These are phyloP conservation scores for Termitomyces sp. DNA, from an alignment of 768 basidiomycete genomes.

Conservation along the genomic window DNA sequence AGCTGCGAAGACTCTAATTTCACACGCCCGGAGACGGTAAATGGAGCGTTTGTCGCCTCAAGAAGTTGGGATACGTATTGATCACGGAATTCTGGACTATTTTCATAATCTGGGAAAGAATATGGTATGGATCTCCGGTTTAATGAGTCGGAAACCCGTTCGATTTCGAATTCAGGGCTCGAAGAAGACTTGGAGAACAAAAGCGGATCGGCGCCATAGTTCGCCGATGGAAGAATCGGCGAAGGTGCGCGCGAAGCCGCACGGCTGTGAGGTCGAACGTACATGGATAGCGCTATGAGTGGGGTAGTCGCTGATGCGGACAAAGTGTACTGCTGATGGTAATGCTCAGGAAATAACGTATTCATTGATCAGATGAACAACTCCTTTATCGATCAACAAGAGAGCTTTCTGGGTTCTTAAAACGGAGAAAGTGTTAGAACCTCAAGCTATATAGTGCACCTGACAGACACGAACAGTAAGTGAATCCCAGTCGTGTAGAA, in stretches of 20 bases:
- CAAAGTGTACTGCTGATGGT: neutral
- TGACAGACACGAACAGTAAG: too few relatives aligned
- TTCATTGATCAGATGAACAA: neutral
- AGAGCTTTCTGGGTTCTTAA: neutral
- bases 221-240: slow-evolving; percentile 18
- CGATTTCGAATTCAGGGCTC: slow-evolving; percentile 60
- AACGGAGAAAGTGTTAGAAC: too few relatives aligned
- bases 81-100: slow-evolving; percentile 47
- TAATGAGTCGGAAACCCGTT: slow-evolving; percentile 38
- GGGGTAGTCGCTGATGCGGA: neutral
- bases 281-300: neutral
- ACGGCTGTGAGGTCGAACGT: slow-evolving; percentile 10
- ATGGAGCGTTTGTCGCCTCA: slow-evolving; percentile 53
- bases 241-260: slow-evolving; percentile 20
- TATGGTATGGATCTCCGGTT: slow-evolving; percentile 23
- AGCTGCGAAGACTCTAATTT: slow-evolving; percentile 63
- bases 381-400: neutral
- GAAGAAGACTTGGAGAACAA: slow-evolving; percentile 31
- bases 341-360: slow-evolving; percentile 2
- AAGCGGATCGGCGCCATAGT: slow-evolving; percentile 19
- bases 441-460: too few relatives aligned
- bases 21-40: slow-evolving; percentile 62
- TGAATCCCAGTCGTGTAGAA: too few relatives aligned
- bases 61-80: slow-evolving; percentile 47
- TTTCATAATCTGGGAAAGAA: slow-evolving; percentile 30